A percentile compares a stretch with the other conserved stretches of the same genome.
Evolutionary conservation across 106 monocot genomes (phyloP).

Genomic region (Phalaenopsis aphrodite): DNA sequence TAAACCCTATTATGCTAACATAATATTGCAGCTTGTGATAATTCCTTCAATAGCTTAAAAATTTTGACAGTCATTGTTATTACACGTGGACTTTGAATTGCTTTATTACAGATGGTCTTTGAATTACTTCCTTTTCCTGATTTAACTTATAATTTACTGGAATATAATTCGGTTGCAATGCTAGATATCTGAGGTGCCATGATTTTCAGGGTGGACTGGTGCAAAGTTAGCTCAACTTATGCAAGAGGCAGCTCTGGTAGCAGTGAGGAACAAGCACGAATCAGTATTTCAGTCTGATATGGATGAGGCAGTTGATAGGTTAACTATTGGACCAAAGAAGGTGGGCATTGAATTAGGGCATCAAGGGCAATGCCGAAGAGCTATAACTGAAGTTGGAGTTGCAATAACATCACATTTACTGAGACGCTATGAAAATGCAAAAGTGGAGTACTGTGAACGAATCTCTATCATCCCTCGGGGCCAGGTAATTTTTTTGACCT

Average conservation of each 20-base stretch:
- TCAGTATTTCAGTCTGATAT: conserved; percentile 69
- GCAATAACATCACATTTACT: conserved; percentile 80
- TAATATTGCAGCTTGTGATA: background rate
- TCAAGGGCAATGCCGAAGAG: conserved; percentile 79
- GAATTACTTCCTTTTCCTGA: no score
- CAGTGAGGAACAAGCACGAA: conserved; percentile 58
- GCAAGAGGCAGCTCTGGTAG: conserved; percentile 79
- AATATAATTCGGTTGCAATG: background rate
- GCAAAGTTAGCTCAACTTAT: conserved; percentile 74
- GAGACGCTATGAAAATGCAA: conserved; percentile 69
- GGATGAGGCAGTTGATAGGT: conserved; percentile 80
- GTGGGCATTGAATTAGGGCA: conserved; percentile 66
- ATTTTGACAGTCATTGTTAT: background rate
- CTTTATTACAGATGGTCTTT: no score
- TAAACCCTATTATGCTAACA: background rate
- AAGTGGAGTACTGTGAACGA: conserved; percentile 70
- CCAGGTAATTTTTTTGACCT: conserved; percentile 27
- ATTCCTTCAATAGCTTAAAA: background rate
- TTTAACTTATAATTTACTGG: background rate
- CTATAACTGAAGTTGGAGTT: conserved; percentile 64
- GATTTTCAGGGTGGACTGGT: conserved; percentile 68
- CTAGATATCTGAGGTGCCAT: conserved; percentile 8
- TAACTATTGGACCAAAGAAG: conserved; percentile 68
- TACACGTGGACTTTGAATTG: background rate
- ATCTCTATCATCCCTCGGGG: conserved; percentile 84